Base-by-base conservation (phyloP, 2,329 filamentous ascomycete species). In the Alternaria triticina region DNA sequence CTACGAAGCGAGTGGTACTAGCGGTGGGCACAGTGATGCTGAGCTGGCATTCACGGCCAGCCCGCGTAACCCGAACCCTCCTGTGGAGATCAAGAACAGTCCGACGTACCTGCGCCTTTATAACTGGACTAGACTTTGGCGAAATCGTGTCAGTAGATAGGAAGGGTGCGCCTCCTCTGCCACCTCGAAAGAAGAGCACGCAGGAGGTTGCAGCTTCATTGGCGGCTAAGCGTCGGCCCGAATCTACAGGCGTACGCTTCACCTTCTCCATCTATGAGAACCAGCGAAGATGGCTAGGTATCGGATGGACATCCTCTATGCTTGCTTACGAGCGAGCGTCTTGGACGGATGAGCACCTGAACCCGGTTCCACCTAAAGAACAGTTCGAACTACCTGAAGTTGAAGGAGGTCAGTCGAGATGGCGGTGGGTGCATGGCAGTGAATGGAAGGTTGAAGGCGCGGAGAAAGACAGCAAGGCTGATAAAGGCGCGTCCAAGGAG, bases 261-360 rank as follows among this genome's bases (percentile, higher is more conserved):
- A 99, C 96, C 0, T 99, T 99, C 67, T 94, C 96, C 51, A 86
- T 99, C 3, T 98, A 94, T 74, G 96, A 99, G 79, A 99, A 99
- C 72, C 96, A 99, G 80, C 88, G 96, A 45, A 88, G 96, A 56
- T 99, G 96, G 96, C 83, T 99, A 5, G 95, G 94, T 1, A 86
- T 99, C 12, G 96, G 96, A 0, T 99, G 96, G 94, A 98, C 96
- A 0, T 91, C 91, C 3, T 96, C 90, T 43, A 84, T 99, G 65
- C 93, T 99, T 69, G 90, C 94, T 0, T 96, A 97, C 74, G 96
- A 99, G 77, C 87, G 96, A 45, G 87, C 91, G 2, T 86, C 94
- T 0, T 99, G 96, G 95, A 97, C 96, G 0, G 96, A 99, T 78
- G 96, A 99, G 80, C 94, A 97, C 77, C 88, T 96, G 59, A 97